Percentiles rank a stretch among this genome's conserved stretches.
Evolutionary conservation across 495 filamentous ascomycete species (phyloP).

Genomic region (Trichoderma orchidacearum): DNA sequence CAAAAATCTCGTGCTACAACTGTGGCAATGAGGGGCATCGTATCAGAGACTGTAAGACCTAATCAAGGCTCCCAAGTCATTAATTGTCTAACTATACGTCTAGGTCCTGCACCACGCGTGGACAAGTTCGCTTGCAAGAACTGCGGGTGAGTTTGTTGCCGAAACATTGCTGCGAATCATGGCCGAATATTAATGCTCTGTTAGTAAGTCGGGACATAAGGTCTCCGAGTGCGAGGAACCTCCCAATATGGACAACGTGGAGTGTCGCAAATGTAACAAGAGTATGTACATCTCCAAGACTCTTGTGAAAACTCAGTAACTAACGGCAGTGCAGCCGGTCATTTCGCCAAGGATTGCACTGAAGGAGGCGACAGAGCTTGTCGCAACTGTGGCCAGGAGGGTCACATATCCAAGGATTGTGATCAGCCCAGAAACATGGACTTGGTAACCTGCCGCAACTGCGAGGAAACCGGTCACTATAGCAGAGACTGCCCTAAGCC

Average conservation of each 20-base stretch:
- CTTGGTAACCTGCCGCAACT: slow-evolving; percentile 58
- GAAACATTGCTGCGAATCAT: neutral
- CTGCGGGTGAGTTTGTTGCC: slow-evolving; percentile 45
- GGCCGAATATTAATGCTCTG: slow-evolving; percentile 5
- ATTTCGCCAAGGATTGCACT: slow-evolving; percentile 77
- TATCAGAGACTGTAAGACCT: slow-evolving; percentile 48
- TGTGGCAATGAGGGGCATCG: slow-evolving; percentile 59
- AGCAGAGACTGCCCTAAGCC: slow-evolving; percentile 64
- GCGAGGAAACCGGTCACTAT: slow-evolving; percentile 56
- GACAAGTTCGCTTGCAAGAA: slow-evolving; percentile 64
- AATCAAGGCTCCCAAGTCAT: slow-evolving; percentile 7
- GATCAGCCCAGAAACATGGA: slow-evolving; percentile 55
- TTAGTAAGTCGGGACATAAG: slow-evolving; percentile 32
- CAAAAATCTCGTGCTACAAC: slow-evolving; percentile 57
- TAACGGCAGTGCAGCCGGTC: slow-evolving; percentile 43
- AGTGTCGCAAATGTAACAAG: slow-evolving; percentile 57
- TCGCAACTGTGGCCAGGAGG: slow-evolving; percentile 54
- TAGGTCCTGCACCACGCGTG: slow-evolving; percentile 35
- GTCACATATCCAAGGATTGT: slow-evolving; percentile 39
- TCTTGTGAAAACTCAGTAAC: neutral
- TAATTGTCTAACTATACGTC: slow-evolving; percentile 11
- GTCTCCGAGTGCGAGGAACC: slow-evolving; percentile 25
- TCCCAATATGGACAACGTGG: slow-evolving; percentile 46
- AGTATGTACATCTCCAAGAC: slow-evolving; percentile 4
- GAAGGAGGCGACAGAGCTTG: slow-evolving; percentile 43